Percentiles rank a stretch among this genome's conserved stretches.
Evolutionary conservation across 2,329 filamentous ascomycete genomes (phyloP).

Genomic region (Ophiostoma novo-ulmi): DNA sequence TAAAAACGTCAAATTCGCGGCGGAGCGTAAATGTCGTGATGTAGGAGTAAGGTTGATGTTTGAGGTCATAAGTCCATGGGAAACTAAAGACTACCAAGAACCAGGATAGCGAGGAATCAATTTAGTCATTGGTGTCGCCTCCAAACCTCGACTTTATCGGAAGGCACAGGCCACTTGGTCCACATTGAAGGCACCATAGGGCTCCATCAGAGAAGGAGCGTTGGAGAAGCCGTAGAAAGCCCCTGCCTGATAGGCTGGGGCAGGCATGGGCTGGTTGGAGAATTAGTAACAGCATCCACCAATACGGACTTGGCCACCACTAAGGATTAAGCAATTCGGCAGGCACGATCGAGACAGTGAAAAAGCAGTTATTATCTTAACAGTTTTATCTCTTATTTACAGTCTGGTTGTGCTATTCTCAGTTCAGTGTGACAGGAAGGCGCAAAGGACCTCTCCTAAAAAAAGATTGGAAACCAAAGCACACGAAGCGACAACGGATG

Average conservation of each 20-base stretch:
- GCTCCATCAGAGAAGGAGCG: conserved; percentile 8
- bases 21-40: not conserved
- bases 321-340: conserved; percentile 11
- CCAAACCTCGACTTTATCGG: conserved; percentile 8
- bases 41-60: not conserved
- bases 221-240: not conserved
- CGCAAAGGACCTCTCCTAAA: not conserved
- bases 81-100: not conserved
- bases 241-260: conserved; percentile 7
- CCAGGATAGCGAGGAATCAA: not conserved
- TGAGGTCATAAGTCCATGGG: not conserved
- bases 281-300: conserved; percentile 16
- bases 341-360: not conserved
- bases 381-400: not conserved
- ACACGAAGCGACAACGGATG: not conserved
- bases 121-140: not conserved
- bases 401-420: not conserved
- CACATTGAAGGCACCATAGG: not conserved
- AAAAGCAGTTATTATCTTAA: not conserved
- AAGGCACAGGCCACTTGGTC: not conserved
- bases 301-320: not conserved
- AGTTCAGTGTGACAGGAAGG: not conserved
- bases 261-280: not conserved
- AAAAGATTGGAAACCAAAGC: not conserved
- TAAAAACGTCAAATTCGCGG: not conserved